Base-by-base conservation (phyloP, 2,329 filamentous ascomycete genomes). In the Parastagonospora nodorum region DNA sequence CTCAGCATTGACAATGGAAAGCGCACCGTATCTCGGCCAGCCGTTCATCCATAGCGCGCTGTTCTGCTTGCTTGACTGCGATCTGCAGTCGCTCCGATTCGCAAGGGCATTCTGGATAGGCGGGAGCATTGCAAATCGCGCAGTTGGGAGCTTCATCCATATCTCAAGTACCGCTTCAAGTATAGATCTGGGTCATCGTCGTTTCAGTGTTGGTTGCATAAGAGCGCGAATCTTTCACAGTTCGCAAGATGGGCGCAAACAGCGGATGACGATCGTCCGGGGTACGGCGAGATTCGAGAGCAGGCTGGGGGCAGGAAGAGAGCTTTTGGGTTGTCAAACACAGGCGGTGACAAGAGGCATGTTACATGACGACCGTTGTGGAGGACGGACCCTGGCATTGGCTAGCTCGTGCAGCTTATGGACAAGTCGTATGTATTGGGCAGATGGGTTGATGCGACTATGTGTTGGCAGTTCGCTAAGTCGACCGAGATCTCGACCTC, bases 121-220 rank as follows among this genome's bases (percentile, higher is more conserved):
- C 62, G 31, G 71, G 71, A 48, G 70, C 72, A 67, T 72, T 72
- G 60, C 72, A 75, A 54, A 75, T 75, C 50, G 72, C 72, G 58
- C 72, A 75, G 57, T 72, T 75, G 15, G 72, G 72, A 60, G 66
- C 64, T 47, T 66, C 66, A 63, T 75, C 71, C 70, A 73, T 74
- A 33, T 66, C 65, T 52, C 58, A 48, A 56, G 49, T 53, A 59
- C 45, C 55, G 48, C 59, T 54, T 66, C 61, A 62, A 61, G 55
- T 51, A 47, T 39, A 55, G 59, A 45, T 53, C 50, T 53, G 58
- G 56, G 53, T 62, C 68, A 73, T 72, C 49, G 53, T 66, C 59
- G 60, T 48, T 53, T 53, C 51, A 55, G 53, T 50, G 51, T 52
- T 27, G 40, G 42, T 35, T 27, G 41, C 36, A 35, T 27, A 10